Evolutionary conservation across 1,284 basidiomycete genomes (phyloP).

Genomic region (Pseudomicrostroma phylloplanum): DNA sequence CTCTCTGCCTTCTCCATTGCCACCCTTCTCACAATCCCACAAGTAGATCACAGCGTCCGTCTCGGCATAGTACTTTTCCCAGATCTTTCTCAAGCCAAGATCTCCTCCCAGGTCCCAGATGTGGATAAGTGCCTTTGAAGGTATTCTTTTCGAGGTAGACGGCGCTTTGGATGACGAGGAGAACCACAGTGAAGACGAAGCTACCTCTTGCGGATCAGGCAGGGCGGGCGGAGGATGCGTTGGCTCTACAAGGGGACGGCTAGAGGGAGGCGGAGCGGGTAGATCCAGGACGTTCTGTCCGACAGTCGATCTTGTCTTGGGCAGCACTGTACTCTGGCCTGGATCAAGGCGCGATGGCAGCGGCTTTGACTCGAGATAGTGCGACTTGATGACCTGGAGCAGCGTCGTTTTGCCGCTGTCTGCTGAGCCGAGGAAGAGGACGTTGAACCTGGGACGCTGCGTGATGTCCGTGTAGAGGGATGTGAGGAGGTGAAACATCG

Average conservation of each 20-base stretch:
- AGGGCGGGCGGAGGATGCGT: neutral
- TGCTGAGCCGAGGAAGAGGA: conserved; percentile 5
- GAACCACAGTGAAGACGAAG: conserved; percentile 3
- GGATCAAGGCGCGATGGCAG: neutral
- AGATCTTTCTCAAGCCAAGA: neutral
- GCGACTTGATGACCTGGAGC: neutral
- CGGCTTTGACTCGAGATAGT: neutral
- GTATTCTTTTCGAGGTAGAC: neutral
- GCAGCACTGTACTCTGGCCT: neutral
- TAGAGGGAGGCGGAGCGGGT: neutral
- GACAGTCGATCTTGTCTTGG: conserved; percentile 4
- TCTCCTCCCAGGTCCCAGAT: conserved; percentile 7
- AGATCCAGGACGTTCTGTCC: conserved; percentile 4
- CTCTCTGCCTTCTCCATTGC: neutral
- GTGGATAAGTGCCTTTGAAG: conserved; percentile 1
- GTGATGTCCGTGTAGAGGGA: conserved; percentile 8
- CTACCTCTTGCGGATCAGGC: neutral
- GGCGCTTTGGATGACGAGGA: neutral
- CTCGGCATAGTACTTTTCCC: conserved; percentile 5
- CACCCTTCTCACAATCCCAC: neutral
- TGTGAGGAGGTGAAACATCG: conserved; percentile 7
- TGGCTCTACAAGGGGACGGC: neutral
- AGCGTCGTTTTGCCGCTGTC: conserved; percentile 3
- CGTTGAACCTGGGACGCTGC: neutral
- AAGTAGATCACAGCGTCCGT: neutral